These are phyloP conservation scores for Lachancea waltii DNA, from an alignment of 805 yeast genomes.

Conservation along the genomic window DNA sequence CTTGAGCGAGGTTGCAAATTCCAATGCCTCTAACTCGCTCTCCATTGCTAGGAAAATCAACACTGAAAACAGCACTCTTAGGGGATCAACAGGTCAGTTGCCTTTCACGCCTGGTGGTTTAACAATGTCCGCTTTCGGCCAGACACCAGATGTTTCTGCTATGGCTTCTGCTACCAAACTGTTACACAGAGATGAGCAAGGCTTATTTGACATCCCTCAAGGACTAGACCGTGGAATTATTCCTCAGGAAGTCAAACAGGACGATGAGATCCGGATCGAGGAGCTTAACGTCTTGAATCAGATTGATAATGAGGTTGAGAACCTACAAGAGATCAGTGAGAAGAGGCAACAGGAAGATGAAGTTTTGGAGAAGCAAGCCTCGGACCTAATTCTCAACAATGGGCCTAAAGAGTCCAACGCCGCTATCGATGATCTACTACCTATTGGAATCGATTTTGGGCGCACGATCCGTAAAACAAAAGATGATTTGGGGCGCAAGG, in stretches of 20 bases:
- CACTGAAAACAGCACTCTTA: slow-evolving; percentile 51
- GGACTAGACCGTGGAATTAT: slow-evolving; percentile 72
- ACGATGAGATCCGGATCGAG: slow-evolving; percentile 16
- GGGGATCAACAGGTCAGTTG: slow-evolving; percentile 65
- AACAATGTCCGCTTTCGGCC: slow-evolving; percentile 16
- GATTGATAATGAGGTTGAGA: slow-evolving; percentile 31
- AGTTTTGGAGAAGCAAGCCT: slow-evolving; percentile 12
- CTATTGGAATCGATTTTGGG: slow-evolving; percentile 44
- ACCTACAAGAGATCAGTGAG: slow-evolving; percentile 41
- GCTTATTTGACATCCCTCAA: slow-evolving; percentile 76
- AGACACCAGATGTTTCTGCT: slow-evolving; percentile 19
- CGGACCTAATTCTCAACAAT: slow-evolving; percentile 9
- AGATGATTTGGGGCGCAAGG: slow-evolving; percentile 36
- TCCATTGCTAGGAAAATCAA: slow-evolving; percentile 65
- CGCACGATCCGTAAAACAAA: slow-evolving; percentile 30
- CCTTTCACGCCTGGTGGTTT: slow-evolving; percentile 95
- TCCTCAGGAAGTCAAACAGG: slow-evolving; percentile 14
- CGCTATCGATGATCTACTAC: slow-evolving; percentile 41
- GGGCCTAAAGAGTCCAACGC: slow-evolving; percentile 11
- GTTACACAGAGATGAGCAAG: slow-evolving; percentile 63
- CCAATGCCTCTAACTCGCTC: slow-evolving; percentile 62
- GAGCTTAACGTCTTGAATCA: slow-evolving; percentile 24
- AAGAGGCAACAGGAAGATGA: slow-evolving; percentile 18
- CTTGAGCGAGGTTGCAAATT: slow-evolving; percentile 36
- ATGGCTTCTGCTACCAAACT: slow-evolving; percentile 24